These are phyloP conservation scores for Penicillium polonicum DNA, from an alignment of 2,329 filamentous ascomycete genomes.

Conservation along the genomic window DNA sequence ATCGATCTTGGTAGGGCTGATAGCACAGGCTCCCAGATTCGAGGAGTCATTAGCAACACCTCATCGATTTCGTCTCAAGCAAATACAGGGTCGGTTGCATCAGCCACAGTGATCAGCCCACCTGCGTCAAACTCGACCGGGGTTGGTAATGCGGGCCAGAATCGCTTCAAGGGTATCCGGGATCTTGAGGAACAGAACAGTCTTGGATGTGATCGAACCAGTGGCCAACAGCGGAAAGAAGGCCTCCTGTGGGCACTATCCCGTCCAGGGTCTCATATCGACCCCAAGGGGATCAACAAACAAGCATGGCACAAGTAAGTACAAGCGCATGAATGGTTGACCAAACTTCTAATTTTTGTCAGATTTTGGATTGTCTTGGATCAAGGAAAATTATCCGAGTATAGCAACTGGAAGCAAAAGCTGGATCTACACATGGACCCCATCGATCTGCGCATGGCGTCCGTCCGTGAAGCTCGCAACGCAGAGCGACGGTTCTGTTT, in stretches of 20 bases:
- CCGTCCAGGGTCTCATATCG: conserved; percentile 87
- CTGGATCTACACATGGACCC: conserved; percentile 97
- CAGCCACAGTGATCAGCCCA: conserved; percentile 24
- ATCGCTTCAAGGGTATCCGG: conserved; percentile 83
- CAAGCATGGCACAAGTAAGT: conserved; percentile 98
- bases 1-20: conserved; percentile 70
- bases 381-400: conserved; percentile 93
- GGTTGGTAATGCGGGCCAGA: conserved; percentile 38
- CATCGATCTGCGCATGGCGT: conserved; percentile 94
- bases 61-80: conserved; percentile 47
- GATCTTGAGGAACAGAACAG: conserved; percentile 83
- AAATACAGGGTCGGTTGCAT: conserved; percentile 31
- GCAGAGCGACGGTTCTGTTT: conserved; percentile 96
- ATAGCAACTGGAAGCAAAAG: conserved; percentile 98
- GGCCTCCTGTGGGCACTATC: conserved; percentile 93
- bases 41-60: conserved; percentile 49
- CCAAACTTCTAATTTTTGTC: conserved; percentile 1
- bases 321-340: not conserved
- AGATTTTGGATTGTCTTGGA: conserved; percentile 99
- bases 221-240: conserved; percentile 77
- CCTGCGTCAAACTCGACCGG: conserved; percentile 25
- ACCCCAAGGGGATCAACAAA: conserved; percentile 92
- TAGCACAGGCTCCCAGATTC: conserved; percentile 69
- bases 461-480: conserved; percentile 91
- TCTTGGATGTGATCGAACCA: conserved; percentile 50